These are phyloP conservation scores for Phytophthora pluvialis DNA, from an alignment of 352 stramenopile genomes.

Conservation along the genomic window DNA sequence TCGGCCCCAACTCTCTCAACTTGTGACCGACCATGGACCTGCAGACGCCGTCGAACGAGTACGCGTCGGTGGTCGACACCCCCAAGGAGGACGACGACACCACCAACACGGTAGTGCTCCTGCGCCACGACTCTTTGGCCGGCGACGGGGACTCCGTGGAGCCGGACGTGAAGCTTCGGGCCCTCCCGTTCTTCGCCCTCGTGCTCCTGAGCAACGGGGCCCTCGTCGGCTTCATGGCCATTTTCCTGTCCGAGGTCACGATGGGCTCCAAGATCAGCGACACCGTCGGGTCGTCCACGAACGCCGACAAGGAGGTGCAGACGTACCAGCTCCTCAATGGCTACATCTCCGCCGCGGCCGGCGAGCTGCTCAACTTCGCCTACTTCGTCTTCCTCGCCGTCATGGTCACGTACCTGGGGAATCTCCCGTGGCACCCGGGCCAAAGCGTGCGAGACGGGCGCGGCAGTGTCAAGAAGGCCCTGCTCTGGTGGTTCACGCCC, in stretches of 20 bases:
- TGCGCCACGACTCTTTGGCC: conserved; percentile 14
- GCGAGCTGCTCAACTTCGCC: conserved; percentile 34
- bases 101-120: conserved; percentile 5
- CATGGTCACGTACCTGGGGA: conserved; percentile 46
- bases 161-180: conserved; percentile 31
- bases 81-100: conserved; percentile 25
- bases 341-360: conserved; percentile 38
- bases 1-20: neutral
- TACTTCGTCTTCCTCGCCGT: conserved; percentile 50
- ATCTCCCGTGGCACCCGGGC: conserved; percentile 40
- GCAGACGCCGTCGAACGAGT: conserved; percentile 21
- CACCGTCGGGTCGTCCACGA: conserved; percentile 38
- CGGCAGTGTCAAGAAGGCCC: conserved; percentile 34
- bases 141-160: conserved; percentile 14
- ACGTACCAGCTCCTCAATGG: conserved; percentile 47
- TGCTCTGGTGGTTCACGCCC: conserved; percentile 41
- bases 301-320: conserved; percentile 41
- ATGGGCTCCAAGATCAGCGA: conserved; percentile 39
- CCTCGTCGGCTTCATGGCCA: conserved; percentile 36
- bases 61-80: neutral
- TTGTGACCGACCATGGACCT: conserved; percentile 2
- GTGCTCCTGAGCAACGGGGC: conserved; percentile 30
- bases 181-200: conserved; percentile 26
- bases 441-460: conserved; percentile 26
- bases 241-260: conserved; percentile 38